Percentiles rank a stretch among this genome's conserved stretches.
Conservation (phyloP, 208 protist species). For the Leishmania mexicana region DNA sequence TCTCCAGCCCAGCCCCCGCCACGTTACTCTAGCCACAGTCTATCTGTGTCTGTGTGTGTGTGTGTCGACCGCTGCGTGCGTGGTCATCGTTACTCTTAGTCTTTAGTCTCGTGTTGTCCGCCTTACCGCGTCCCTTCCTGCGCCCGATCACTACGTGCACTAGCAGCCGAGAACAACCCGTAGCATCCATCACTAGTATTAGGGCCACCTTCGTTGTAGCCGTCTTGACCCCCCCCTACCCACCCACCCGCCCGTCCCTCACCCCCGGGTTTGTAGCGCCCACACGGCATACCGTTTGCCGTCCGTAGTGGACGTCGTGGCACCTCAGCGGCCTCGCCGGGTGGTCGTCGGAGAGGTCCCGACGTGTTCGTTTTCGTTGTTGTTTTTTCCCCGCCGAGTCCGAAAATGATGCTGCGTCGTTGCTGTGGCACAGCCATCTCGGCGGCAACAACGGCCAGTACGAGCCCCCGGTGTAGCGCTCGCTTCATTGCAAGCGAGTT, state of each 20-base stretch:
- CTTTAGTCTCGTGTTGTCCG: neutral
- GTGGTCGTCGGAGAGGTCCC: neutral
- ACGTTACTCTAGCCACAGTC: neutral
- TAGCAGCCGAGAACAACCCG: neutral
- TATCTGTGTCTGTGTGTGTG: neutral
- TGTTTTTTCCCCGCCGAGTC: neutral
- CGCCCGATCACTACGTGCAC: neutral
- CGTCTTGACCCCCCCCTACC: neutral
- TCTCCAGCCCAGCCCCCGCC: neutral
- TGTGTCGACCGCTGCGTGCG: neutral
- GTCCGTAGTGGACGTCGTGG: too few species aligned
- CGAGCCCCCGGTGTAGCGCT: neutral
- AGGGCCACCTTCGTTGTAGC: neutral
- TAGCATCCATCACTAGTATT: neutral
- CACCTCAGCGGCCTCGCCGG: neutral
- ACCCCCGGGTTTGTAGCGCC: neutral
- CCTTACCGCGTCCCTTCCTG: neutral
- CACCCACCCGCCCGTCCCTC: neutral
- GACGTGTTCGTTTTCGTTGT: neutral
- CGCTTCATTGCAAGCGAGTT: slow-evolving; percentile 60
- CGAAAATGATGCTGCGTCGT: slow-evolving; percentile 3
- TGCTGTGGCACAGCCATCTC: neutral
- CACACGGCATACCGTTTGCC: neutral
- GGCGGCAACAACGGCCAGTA: too few species aligned
- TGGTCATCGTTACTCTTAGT: neutral